These are phyloP conservation scores for Xylaria sp. DNA, from an alignment of 2,329 filamentous ascomycete genomes.

Conservation along the genomic window DNA sequence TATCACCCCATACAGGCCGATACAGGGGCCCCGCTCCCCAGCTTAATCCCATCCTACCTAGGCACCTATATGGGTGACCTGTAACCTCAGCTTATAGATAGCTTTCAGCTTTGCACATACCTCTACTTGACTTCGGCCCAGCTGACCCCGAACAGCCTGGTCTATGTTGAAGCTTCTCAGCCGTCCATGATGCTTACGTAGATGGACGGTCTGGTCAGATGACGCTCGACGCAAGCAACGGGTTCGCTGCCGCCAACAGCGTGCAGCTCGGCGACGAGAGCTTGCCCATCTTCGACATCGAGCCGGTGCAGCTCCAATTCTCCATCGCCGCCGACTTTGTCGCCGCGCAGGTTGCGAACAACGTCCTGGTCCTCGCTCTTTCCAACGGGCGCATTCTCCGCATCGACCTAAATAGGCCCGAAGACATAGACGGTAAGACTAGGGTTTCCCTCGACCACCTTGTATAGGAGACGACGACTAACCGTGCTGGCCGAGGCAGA, in stretches of 20 bases:
- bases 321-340: constrained; percentile 95
- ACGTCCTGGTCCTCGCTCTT: constrained; percentile 91
- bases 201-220: constrained; percentile 56
- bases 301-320: constrained; percentile 93
- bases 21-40: neutral
- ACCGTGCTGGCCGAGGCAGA: constrained; percentile 64
- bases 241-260: constrained; percentile 75
- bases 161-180: constrained; percentile 31
- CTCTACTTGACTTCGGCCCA: neutral
- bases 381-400: constrained; percentile 92
- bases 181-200: constrained; percentile 41
- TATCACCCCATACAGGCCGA: neutral
- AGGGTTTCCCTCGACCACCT: neutral
- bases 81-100: neutral
- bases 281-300: constrained; percentile 93
- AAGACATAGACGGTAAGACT: constrained; percentile 83
- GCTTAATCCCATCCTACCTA: constrained; percentile 1
- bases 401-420: constrained; percentile 92
- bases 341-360: constrained; percentile 95
- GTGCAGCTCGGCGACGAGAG: constrained; percentile 69
- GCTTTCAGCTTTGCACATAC: neutral
- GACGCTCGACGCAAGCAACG: constrained; percentile 77
- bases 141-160: constrained; percentile 25
- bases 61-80: neutral
- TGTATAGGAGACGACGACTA: constrained; percentile 21